Conservation (phyloP, 1,284 basidiomycete genomes). For the Cryptococcus sp. region DNA sequence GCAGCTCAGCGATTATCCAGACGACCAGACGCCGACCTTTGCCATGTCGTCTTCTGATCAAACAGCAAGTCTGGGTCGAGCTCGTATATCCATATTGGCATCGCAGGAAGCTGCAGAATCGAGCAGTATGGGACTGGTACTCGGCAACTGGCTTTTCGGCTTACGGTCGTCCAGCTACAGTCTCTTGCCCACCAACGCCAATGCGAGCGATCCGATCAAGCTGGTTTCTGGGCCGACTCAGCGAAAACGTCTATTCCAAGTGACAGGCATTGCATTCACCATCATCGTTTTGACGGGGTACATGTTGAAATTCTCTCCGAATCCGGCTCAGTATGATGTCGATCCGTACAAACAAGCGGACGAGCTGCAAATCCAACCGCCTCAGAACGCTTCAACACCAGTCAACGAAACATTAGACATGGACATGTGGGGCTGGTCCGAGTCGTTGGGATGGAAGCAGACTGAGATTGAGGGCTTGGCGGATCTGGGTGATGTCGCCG, state of each 20-base stretch:
- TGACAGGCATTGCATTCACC: neutral
- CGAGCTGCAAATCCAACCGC: neutral
- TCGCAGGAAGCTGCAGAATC: neutral
- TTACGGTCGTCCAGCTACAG: neutral
- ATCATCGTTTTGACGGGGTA: neutral
- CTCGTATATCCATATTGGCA: neutral
- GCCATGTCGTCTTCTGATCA: too few species aligned
- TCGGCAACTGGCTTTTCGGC: neutral
- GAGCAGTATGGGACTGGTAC: neutral
- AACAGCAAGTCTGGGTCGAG: neutral
- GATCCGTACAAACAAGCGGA: neutral
- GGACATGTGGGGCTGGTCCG: conserved; percentile 26
- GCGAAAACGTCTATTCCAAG: neutral
- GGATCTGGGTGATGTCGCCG: conserved; percentile 31
- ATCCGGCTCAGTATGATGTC: neutral
- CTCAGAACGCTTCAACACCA: neutral
- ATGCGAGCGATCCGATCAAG: neutral
- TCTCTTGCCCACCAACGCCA: neutral
- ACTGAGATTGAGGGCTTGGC: conserved; percentile 10
- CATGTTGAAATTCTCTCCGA: neutral
- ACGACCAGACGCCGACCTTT: too few species aligned
- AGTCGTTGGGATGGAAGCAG: conserved; percentile 27
- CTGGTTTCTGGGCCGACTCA: neutral
- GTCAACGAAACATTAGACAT: neutral
- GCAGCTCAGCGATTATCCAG: too few species aligned